A percentile compares a stretch with the other conserved stretches of the same genome.
Evolutionary conservation across 495 filamentous ascomycete species (phyloP).

Genomic region (Ramalina intermedia): DNA sequence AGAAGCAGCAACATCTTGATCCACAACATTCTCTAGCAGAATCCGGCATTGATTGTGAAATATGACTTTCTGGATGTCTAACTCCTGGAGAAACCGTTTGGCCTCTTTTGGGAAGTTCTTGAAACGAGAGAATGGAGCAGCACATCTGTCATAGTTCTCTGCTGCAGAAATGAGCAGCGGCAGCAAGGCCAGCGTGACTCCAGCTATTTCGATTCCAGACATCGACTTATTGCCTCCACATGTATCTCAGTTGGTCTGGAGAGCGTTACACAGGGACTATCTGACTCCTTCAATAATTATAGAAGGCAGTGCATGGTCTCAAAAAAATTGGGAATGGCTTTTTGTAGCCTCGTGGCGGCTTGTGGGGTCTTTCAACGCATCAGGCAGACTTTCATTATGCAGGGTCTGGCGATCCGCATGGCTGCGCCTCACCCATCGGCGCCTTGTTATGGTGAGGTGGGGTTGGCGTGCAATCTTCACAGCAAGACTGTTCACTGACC

Average conservation of each 20-base stretch:
- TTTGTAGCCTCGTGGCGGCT: too few species aligned
- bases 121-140: conserved; percentile 15
- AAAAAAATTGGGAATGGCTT: neutral
- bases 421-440: too few species aligned
- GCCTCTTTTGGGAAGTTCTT: conserved; percentile 8
- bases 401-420: too few species aligned
- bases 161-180: conserved; percentile 16
- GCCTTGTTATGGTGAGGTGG: too few species aligned
- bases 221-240: neutral
- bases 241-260: neutral
- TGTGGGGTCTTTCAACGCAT: too few species aligned
- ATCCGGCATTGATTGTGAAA: conserved; percentile 8
- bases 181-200: conserved; percentile 15
- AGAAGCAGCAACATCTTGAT: conserved; percentile 1
- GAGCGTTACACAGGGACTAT: neutral
- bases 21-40: conserved; percentile 5
- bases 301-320: neutral
- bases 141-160: conserved; percentile 17
- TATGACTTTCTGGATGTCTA: conserved; percentile 9
- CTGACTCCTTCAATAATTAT: too few species aligned
- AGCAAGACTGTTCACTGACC: too few species aligned
- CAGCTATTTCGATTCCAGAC: conserved; percentile 4
- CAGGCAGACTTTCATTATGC: too few species aligned
- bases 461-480: too few species aligned
- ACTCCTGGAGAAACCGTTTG: neutral